A percentile compares a stretch with the other conserved stretches of the same genome.
Evolutionary conservation across 2,329 filamentous ascomycete species (phyloP).

Genomic region (Aspergillus luchuensis): DNA sequence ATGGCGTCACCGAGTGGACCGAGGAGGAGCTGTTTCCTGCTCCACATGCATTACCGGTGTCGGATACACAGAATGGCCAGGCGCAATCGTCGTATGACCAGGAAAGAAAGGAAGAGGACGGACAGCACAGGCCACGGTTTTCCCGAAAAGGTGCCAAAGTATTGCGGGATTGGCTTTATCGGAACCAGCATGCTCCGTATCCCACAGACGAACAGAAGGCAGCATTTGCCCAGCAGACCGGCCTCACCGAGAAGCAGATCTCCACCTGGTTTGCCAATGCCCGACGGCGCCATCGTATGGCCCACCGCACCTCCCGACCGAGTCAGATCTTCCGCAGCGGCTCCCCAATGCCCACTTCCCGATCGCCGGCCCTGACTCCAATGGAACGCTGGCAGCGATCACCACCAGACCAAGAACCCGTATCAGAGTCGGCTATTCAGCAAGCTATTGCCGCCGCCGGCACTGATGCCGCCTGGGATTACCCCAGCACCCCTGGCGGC

Average conservation of each 20-base stretch:
- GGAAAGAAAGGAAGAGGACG: background rate
- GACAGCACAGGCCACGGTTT: background rate
- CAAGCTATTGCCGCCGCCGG: slow-evolving; percentile 33
- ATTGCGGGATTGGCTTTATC: slow-evolving; percentile 51
- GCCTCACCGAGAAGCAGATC: slow-evolving; percentile 50
- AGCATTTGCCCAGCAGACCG: slow-evolving; percentile 45
- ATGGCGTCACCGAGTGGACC: slow-evolving; percentile 50
- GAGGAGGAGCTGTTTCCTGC: slow-evolving; percentile 12
- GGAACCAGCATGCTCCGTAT: slow-evolving; percentile 52
- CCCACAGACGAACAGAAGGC: slow-evolving; percentile 52
- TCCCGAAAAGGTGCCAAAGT: slow-evolving; percentile 47
- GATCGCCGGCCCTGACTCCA: slow-evolving; percentile 46
- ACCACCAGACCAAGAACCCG: slow-evolving; percentile 51
- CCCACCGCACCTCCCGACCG: slow-evolving; percentile 25
- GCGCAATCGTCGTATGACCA: background rate
- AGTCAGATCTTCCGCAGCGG: slow-evolving; percentile 40
- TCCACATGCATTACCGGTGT: no score
- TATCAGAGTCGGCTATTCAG: slow-evolving; percentile 43
- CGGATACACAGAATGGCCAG: background rate
- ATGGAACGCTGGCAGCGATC: slow-evolving; percentile 51
- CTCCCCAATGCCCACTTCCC: slow-evolving; percentile 47
- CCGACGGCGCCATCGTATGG: slow-evolving; percentile 50
- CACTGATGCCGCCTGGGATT: background rate
- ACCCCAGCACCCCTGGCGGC: background rate
- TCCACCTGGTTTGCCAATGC: slow-evolving; percentile 57